Conservation (phyloP, 192 early-diverging fungal genomes). For the Paraglomus occultum region DNA sequence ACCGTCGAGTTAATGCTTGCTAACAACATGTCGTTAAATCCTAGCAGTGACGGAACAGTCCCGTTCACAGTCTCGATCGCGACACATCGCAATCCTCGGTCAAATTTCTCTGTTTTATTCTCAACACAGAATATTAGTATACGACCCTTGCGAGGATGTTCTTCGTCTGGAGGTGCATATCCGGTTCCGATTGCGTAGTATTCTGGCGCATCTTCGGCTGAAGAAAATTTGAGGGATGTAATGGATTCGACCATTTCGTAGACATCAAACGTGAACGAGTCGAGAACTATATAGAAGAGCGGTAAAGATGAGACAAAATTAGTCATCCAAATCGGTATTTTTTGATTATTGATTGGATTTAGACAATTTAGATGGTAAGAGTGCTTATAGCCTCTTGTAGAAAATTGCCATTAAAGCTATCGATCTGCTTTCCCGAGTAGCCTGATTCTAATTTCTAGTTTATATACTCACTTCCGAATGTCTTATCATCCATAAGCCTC, state of each 20-base stretch:
- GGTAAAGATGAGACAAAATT: constrained; percentile 3
- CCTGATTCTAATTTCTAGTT: no score
- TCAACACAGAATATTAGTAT: constrained; percentile 56
- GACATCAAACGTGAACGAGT: constrained; percentile 1
- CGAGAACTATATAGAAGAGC: constrained; percentile 1
- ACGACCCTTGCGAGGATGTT: constrained; percentile 70
- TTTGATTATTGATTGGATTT: no score
- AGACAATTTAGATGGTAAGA: no score
- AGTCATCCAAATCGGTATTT: neutral
- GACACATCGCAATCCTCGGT: constrained; percentile 53
- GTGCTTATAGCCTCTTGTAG: no score
- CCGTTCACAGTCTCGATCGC: constrained; percentile 53
- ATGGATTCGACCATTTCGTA: constrained; percentile 48
- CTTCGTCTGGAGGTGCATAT: constrained; percentile 49
- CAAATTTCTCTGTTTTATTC: constrained; percentile 37
- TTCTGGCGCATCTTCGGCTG: constrained; percentile 32
- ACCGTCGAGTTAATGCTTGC: constrained; percentile 68
- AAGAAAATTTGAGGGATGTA: constrained; percentile 40
- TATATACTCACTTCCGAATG: constrained; percentile 64
- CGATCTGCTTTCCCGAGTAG: no score
- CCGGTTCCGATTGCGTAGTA: constrained; percentile 80
- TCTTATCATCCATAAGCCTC: constrained; percentile 67
- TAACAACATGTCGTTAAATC: constrained; percentile 63
- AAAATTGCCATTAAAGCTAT: no score
- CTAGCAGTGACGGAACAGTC: constrained; percentile 58